phyloP scores from a whole-genome alignment of 1,139 yeast species.

The Nakaseomyces sp. region DNA sequence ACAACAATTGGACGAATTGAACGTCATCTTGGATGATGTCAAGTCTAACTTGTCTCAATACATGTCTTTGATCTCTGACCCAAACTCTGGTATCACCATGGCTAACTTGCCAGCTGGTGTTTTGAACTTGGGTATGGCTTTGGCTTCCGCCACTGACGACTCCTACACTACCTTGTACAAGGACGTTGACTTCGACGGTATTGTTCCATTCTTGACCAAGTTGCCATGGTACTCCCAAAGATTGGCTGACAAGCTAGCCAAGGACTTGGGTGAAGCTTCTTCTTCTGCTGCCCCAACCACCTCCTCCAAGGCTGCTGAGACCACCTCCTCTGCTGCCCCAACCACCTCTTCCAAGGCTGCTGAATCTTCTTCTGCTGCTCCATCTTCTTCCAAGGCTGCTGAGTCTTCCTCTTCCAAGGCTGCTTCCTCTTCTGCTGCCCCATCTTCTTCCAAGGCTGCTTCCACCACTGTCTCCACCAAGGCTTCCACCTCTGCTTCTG shows the following conservation, averaged over 20 bases:
- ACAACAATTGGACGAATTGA: conserved; percentile 10
- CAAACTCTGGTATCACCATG: conserved; percentile 4
- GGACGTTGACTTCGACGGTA: conserved; percentile 24
- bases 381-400: no score
- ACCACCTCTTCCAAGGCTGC: conserved; percentile 11
- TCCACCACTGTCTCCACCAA: no score
- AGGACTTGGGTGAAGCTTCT: conserved; percentile 1
- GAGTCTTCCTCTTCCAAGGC: conserved; percentile 8
- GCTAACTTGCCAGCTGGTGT: conserved; percentile 29
- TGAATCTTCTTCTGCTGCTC: no score
- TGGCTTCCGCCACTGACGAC: conserved; percentile 22
- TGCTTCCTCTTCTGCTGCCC: no score
- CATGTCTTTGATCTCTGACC: conserved; percentile 13
- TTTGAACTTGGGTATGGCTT: conserved; percentile 13
- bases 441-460: no score
- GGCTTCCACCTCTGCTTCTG: no score
- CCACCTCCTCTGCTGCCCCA: conserved; percentile 15
- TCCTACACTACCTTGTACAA: conserved; percentile 24
- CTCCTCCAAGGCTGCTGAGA: background rate
- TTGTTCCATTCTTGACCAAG: conserved; percentile 33
- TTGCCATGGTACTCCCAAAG: conserved; percentile 41
- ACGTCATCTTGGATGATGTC: conserved; percentile 11
- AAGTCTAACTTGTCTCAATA: conserved; percentile 8
- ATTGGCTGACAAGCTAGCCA: conserved; percentile 15
- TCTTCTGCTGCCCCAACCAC: conserved; percentile 8